A percentile compares a stretch with the other conserved stretches of the same genome.
Conservation (phyloP, 345 rosid species). For the Salix suchowensis region DNA sequence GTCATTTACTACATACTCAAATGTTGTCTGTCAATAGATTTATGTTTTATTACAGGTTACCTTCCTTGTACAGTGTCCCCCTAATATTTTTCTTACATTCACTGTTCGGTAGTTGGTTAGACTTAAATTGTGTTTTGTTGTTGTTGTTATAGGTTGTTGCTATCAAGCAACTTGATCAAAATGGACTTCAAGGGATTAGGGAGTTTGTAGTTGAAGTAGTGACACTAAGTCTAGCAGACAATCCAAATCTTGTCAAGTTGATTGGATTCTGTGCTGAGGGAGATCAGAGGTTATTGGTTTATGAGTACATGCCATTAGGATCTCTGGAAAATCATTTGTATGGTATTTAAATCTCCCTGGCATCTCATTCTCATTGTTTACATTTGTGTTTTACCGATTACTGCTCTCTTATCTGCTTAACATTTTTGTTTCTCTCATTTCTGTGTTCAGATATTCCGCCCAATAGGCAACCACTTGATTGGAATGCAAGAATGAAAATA, state of each 20-base stretch:
- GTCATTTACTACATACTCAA: background rate
- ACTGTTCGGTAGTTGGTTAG: background rate
- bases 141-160: conserved; percentile 33
- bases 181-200: conserved; percentile 39
- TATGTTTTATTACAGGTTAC: background rate
- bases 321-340: conserved; percentile 44
- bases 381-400: background rate
- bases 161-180: conserved; percentile 42
- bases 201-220: conserved; percentile 40
- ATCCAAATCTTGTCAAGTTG: conserved; percentile 43
- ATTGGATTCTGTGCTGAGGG: conserved; percentile 42
- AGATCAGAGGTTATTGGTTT: conserved; percentile 41
- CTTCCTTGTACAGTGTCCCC: background rate
- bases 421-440: background rate
- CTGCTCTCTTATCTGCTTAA: background rate
- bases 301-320: conserved; percentile 47
- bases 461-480: conserved; percentile 33
- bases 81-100: background rate
- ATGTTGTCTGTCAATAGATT: background rate
- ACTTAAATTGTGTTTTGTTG: background rate
- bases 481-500: conserved; percentile 43
- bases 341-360: conserved; percentile 18
- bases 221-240: conserved; percentile 32
- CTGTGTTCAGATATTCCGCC: conserved; percentile 27
- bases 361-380: background rate